Percentiles rank a stretch among this genome's conserved stretches.
phyloP scores from a whole-genome alignment of 169 alveolate species.

The Plasmodium knowlesi region DNA sequence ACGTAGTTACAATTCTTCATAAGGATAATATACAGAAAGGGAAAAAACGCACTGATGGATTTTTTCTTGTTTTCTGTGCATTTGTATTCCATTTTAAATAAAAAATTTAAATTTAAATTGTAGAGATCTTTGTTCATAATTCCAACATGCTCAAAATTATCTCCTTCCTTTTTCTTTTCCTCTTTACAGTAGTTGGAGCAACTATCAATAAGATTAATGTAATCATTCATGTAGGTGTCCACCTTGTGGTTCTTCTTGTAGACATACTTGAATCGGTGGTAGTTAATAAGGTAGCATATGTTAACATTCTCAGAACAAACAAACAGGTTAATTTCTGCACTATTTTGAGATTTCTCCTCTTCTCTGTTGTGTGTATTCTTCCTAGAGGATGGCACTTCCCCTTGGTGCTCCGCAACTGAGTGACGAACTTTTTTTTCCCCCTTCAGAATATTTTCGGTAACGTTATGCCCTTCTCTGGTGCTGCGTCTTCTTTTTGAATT shows the following conservation, averaged over 20 bases:
- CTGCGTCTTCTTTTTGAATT: neutral
- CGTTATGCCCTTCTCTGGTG: neutral
- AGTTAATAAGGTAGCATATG: constrained; percentile 66
- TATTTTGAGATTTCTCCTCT: neutral
- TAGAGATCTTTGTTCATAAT: constrained; percentile 71
- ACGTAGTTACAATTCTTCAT: constrained; percentile 66
- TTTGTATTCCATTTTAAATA: constrained; percentile 22
- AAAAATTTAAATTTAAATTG: constrained; percentile 57
- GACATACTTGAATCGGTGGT: constrained; percentile 40
- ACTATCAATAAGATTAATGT: constrained; percentile 53
- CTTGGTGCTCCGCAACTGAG: neutral
- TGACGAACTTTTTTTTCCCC: neutral
- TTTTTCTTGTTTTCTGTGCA: constrained; percentile 15
- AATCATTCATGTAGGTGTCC: constrained; percentile 61
- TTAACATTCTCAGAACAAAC: constrained; percentile 56
- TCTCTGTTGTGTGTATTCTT: neutral
- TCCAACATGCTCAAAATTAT: constrained; percentile 42
- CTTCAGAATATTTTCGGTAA: neutral
- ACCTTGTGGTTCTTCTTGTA: constrained; percentile 42
- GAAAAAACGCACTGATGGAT: constrained; percentile 12
- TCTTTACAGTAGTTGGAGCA: constrained; percentile 47
- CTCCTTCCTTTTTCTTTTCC: neutral
- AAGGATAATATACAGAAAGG: constrained; percentile 45
- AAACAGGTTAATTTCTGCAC: constrained; percentile 9
- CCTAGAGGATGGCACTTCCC: neutral